Percentiles rank a stretch among this genome's conserved stretches.
Conservation (phyloP, 2,329 filamentous ascomycete species). For the Mariannaea sp. region DNA sequence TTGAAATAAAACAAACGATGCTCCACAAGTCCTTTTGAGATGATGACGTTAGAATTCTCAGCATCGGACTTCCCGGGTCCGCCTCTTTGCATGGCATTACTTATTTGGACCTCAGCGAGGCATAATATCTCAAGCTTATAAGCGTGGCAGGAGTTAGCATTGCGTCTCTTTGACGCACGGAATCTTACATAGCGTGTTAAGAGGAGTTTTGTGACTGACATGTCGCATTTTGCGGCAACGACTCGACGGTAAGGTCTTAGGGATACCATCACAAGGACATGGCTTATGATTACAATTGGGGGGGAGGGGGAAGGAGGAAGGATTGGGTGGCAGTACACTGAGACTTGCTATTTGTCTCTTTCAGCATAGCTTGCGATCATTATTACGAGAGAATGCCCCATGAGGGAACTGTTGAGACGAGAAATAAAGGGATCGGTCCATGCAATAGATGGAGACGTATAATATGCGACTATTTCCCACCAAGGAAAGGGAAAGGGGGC, state of each 20-base stretch:
- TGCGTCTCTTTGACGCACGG: constrained; percentile 12
- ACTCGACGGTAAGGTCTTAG: constrained; percentile 19
- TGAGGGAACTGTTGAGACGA: neutral
- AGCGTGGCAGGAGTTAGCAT: constrained; percentile 15
- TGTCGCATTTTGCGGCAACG: constrained; percentile 19
- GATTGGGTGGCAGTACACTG: constrained; percentile 1
- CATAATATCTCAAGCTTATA: constrained; percentile 11
- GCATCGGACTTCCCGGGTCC: constrained; percentile 22
- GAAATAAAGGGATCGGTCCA: constrained; percentile 4
- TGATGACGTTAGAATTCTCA: constrained; percentile 16
- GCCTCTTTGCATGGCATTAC: constrained; percentile 29
- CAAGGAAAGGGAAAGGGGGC: neutral
- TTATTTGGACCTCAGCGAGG: constrained; percentile 1
- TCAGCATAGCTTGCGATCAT: constrained; percentile 10
- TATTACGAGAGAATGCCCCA: constrained; percentile 3
- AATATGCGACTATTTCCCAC: neutral
- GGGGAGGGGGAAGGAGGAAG: too few species aligned
- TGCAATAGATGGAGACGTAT: constrained; percentile 2
- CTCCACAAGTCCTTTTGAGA: constrained; percentile 22
- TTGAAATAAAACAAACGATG: constrained; percentile 16
- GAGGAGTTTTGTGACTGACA: constrained; percentile 22
- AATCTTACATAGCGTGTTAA: constrained; percentile 19
- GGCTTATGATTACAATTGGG: neutral
- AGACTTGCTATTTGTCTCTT: neutral
- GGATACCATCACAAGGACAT: constrained; percentile 13